Evolutionary conservation across 768 basidiomycete species (phyloP).

Genomic region (Nidularia pulvinata): DNA sequence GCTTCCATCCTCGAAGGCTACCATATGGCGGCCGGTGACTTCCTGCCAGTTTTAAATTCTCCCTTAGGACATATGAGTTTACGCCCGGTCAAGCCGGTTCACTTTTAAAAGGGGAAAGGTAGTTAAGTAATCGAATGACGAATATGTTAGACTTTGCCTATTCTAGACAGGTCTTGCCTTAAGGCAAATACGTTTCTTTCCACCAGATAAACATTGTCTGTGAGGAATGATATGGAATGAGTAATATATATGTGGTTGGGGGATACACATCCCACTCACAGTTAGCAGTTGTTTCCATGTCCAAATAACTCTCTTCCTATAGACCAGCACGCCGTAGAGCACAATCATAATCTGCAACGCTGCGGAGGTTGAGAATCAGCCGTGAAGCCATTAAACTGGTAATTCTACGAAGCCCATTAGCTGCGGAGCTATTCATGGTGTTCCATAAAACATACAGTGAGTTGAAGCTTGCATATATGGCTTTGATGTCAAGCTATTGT

Average conservation of each 20-base stretch:
- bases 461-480: slow-evolving; percentile 34
- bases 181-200: background rate
- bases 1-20: too few species aligned
- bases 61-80: too few species aligned
- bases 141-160: background rate
- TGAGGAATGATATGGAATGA: background rate
- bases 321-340: background rate
- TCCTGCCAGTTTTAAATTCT: too few species aligned
- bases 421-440: too few species aligned
- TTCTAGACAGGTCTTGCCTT: background rate
- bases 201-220: background rate
- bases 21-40: too few species aligned
- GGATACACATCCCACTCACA: background rate
- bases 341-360: background rate
- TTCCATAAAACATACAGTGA: slow-evolving; percentile 21
- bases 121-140: background rate
- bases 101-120: too few species aligned
- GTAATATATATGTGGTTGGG: background rate
- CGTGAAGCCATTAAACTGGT: slow-evolving; percentile 35
- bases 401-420: slow-evolving; percentile 13
- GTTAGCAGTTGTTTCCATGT: background rate
- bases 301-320: background rate
- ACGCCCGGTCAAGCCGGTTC: too few species aligned
- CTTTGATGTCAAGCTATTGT: slow-evolving; percentile 27
- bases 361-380: slow-evolving; percentile 27